These are phyloP conservation scores for Phaeoacremonium minimum DNA, from an alignment of 2,329 filamentous ascomycete genomes.

Conservation along the genomic window DNA sequence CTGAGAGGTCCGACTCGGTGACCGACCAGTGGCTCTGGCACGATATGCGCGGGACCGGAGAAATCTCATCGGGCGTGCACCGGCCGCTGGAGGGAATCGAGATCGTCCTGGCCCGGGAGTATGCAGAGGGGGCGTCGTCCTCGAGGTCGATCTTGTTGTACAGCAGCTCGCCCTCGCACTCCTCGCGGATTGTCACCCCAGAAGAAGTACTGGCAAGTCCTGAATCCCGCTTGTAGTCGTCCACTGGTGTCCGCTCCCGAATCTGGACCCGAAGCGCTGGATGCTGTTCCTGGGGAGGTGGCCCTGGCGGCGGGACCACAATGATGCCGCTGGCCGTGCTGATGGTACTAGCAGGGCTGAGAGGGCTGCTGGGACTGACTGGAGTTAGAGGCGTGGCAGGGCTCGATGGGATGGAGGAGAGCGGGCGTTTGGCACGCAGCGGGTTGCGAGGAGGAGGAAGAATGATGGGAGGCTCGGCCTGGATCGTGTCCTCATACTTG, in stretches of 20 bases:
- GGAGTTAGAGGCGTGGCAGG: slow-evolving; percentile 8
- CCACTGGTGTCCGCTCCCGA: slow-evolving; percentile 20
- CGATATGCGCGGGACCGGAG: slow-evolving; percentile 4
- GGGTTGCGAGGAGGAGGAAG: slow-evolving; percentile 38
- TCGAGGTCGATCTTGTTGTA: slow-evolving; percentile 11
- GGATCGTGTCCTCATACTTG: slow-evolving; percentile 57
- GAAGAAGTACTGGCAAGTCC: slow-evolving; percentile 44
- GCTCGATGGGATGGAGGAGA: slow-evolving; percentile 11
- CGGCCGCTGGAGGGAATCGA: slow-evolving; percentile 1
- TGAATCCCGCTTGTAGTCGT: slow-evolving; percentile 52
- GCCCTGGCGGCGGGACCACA: slow-evolving; percentile 27
- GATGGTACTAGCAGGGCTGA: slow-evolving; percentile 16
- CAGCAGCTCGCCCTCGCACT: slow-evolving; percentile 18
- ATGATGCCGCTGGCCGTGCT: slow-evolving; percentile 15
- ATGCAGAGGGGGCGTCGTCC: not conserved
- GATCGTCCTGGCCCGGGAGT: too few relatives aligned
- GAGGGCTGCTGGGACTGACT: slow-evolving; percentile 13
- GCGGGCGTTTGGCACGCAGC: slow-evolving; percentile 23
- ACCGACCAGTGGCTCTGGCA: slow-evolving; percentile 11
- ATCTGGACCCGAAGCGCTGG: slow-evolving; percentile 41
- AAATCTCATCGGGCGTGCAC: slow-evolving; percentile 4
- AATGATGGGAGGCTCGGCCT: slow-evolving; percentile 53
- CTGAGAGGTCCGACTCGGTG: slow-evolving; percentile 7
- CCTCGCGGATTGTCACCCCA: slow-evolving; percentile 30
- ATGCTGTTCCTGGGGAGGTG: slow-evolving; percentile 47